Conservation (phyloP, 805 yeast species). For the Tetrapisispora namnaoensis region DNA sequence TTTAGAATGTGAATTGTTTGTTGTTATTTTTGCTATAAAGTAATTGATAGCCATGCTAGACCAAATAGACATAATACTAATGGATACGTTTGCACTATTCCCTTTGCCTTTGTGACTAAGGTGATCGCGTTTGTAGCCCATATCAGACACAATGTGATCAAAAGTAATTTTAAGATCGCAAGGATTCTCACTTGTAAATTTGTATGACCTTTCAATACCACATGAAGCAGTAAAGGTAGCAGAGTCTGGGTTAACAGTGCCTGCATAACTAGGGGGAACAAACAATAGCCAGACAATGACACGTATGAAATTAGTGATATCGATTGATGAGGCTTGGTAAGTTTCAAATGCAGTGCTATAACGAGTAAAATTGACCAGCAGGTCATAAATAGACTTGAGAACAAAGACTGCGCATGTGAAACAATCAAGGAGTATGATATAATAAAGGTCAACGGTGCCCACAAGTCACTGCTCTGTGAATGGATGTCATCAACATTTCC, state of each 20-base stretch:
- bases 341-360: conserved; percentile 25
- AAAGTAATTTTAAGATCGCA: conserved; percentile 11
- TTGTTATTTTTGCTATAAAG: conserved; percentile 1
- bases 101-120: conserved; percentile 17
- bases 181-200: conserved; percentile 13
- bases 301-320: conserved; percentile 24
- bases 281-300: conserved; percentile 27
- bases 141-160: conserved; percentile 11
- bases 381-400: conserved; percentile 26
- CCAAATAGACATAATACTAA: conserved; percentile 18
- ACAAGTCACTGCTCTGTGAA: conserved; percentile 22
- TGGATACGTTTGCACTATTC: conserved; percentile 21
- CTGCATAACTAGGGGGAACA: conserved; percentile 27
- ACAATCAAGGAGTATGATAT: conserved; percentile 24
- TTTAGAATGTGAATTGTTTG: not conserved
- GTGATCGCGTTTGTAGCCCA: conserved; percentile 23
- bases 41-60: conserved; percentile 21
- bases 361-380: conserved; percentile 23
- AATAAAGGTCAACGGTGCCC: conserved; percentile 30
- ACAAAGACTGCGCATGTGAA: conserved; percentile 23
- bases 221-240: conserved; percentile 20
- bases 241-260: conserved; percentile 18
- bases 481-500: conserved; percentile 5
- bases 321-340: conserved; percentile 18
- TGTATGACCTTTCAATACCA: conserved; percentile 2